Base-by-base conservation (phyloP, 345 rosid species). In the Rhodamnia argentea region DNA sequence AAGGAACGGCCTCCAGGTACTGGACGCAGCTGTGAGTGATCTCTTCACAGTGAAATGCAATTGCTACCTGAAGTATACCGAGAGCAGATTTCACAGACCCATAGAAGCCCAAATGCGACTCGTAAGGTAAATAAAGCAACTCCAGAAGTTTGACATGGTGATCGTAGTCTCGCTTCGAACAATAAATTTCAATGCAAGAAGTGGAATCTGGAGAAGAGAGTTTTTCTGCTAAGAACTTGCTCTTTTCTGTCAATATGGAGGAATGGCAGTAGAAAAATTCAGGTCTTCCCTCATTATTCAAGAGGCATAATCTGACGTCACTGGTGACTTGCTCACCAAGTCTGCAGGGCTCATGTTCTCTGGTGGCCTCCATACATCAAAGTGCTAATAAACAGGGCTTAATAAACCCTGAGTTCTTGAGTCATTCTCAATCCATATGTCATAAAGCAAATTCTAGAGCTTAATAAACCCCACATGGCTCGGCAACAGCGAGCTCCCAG, bases 1-100 rank as follows among this genome's bases (percentile, higher is more conserved):
- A 91, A 86, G 93, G 94, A 84, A 91, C 87, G 55, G 94, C 94
- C 89, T 91, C 95, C 86, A 90, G 84, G 84, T 90, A 92, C 87
- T 89, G 92, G 62, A 92, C 85, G 86, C 94, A 93, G 87, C 87
- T 85, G 59, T 88, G 88, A 51, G 88, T 89, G 82, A 91, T 85
- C 82, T 90, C 92, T 86, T 92, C 90, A 85, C 94, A 93, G 64
- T 78, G 84, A 44, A 90, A 90, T 52, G 86, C 82, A 87, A 88
- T 87, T 4, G 93, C 92, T 50, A 91, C 87, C 83, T 90, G 89
- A 40, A 91, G 93, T 88, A 91, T 82, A 50, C 92, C 92, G 47
- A 92, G 64, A 52, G 93, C 91, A 51, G 92, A 92, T 87, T 89
- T 89, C 52, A 91, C 92, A 22, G 92, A 83, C 20, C 87, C 91